Percentiles rank a stretch among this genome's conserved stretches.
Conservation (phyloP, 257 asterid genomes). For the Penstemon newberryi region DNA sequence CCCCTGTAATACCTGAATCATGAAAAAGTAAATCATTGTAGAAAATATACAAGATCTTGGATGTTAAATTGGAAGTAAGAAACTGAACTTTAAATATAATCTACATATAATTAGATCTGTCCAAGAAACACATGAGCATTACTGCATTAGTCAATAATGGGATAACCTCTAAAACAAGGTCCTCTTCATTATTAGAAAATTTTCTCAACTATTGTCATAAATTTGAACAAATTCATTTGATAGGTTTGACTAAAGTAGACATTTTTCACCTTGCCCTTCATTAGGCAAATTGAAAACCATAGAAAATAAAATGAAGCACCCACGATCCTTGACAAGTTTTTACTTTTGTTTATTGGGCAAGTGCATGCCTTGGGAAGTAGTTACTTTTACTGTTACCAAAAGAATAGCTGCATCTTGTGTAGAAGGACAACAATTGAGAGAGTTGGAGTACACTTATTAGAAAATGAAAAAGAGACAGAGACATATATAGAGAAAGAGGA, state of each 20-base stretch:
- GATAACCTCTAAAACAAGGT: neutral
- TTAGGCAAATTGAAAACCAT: conserved; percentile 15
- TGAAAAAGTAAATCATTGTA: conserved; percentile 25
- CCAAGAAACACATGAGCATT: neutral
- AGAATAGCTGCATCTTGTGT: conserved; percentile 9
- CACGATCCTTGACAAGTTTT: neutral
- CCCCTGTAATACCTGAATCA: conserved; percentile 80
- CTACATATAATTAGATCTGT: neutral
- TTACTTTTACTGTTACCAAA: conserved; percentile 2
- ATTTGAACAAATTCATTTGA: no score
- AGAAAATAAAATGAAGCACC: conserved; percentile 17
- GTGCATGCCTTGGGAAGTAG: neutral
- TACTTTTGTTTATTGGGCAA: neutral
- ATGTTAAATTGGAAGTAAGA: neutral
- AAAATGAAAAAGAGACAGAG: neutral
- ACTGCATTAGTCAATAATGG: neutral
- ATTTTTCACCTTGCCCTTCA: neutral
- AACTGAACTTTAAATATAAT: neutral
- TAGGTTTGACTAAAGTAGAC: no score
- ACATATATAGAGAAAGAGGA: neutral
- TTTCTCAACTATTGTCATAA: no score
- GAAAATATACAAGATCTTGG: conserved; percentile 11
- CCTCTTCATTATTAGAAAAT: neutral
- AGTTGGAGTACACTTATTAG: neutral
- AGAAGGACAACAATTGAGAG: neutral